Base-by-base conservation (phyloP, 768 basidiomycete species). In the Cantharellus anzutake region DNA sequence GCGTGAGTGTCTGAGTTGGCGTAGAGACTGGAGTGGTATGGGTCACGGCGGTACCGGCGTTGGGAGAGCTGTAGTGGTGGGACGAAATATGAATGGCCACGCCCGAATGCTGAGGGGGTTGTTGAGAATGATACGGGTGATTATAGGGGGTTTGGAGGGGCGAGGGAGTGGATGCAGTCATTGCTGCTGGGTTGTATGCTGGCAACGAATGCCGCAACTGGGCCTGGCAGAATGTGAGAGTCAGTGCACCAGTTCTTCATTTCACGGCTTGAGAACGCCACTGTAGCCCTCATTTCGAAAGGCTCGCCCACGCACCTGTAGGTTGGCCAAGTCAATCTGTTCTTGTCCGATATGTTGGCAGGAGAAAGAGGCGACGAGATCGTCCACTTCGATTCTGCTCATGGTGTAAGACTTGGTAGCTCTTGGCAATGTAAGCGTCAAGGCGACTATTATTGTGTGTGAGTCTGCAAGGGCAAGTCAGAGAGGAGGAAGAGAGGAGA, bases 271-370 rank as follows among this genome's bases (percentile, higher is more conserved):
- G 20, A 29, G 20, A 29, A 29, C 20, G 20, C 20, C 20, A 29
- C 20, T 29, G 20, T 29, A 29, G 20, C 20, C 20, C 20, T 29
- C 20, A 29, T 29, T 41, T 57, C 63, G 64, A 48, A 65, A 58
- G 4, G 66, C 61, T 42, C 60, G 60, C n/a, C 66, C 35, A 57
- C 61, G 35, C 64, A 77, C 76, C 72, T 78, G 75, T 11, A 77
- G 71, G 35, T 72, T 67, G 53, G 74, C 74, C 61, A 77, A 70
- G 68, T 77, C 77, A 11, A 72, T 70, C n/a, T 75, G 75, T 64
- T 77, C 76, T 64, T 77, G 77, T 61, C 75, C 75, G 66, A 77
- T 75, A 71, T 77, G 76, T 66, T 71, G 74, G 2, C 72, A 64
- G 50, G 68, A 71, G 64, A 77, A 63, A 5, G 76, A 76, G 29